Evolutionary conservation across 2,329 filamentous ascomycete genomes (phyloP), one percentile per base, ranked within the genome.

Genomic region (Thielaviopsis ethacetica): DNA sequence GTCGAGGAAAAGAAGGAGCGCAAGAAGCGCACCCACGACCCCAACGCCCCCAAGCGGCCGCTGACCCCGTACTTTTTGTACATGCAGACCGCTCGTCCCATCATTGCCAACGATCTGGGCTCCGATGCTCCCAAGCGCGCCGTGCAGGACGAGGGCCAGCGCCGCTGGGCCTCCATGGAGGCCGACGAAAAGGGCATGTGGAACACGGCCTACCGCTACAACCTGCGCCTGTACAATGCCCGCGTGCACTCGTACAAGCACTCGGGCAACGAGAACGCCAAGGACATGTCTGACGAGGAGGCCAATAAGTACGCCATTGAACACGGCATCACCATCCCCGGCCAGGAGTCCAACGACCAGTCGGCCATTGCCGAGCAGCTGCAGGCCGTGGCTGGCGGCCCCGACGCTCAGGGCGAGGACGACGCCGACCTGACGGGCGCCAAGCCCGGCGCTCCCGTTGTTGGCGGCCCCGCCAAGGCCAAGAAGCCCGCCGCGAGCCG

Each of bases 61-160:
- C 72, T 96, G 68, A 97, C 91, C 5, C 90, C 91, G 2, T 96
- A 94, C 76, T 95, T 97, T 76, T 76, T 96, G 62, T 97, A 90
- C 76, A 89, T 95, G 78, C 86, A 94, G 71, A 85, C 86, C 63
- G 89, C 89, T 63, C 86, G 93, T 55, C 80, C 84, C 56, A 85
- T 88, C 68, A 93, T 97, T 65, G 85, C 87, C 60, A 78, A 76
- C 38, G 89, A 94, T 65, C 79, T 95, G 12, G 87, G 86, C 22
- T 69, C 81, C n/a, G 78, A 82, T 61, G 83, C 84, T 7, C 85
- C 86, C 70, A 91, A 91, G 69, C 89, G 89, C 67, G 88, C 91
- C 60, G 87, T 97, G 54, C 86, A 90, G 68, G 83, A 88, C 62
- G 90, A 95, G 72, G 88, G 90, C 49, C 91, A 89, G 67, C 83